These are phyloP conservation scores for Phaeolepiota aurea DNA, from an alignment of 768 basidiomycete genomes.

Conservation along the genomic window DNA sequence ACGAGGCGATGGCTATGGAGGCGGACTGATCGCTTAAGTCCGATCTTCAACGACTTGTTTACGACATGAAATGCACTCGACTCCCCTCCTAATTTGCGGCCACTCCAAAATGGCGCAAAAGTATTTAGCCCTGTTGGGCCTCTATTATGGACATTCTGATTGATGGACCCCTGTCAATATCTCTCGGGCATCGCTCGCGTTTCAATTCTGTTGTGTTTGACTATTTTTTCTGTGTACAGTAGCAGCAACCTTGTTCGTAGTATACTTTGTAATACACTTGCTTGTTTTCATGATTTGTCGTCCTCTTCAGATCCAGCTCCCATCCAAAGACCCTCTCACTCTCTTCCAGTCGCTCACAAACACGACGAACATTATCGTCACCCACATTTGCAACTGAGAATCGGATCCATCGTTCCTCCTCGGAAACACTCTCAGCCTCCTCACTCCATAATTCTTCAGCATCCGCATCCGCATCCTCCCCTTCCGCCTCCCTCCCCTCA, in stretches of 20 bases:
- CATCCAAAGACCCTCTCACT: slow-evolving; percentile 4
- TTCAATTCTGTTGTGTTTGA: no score
- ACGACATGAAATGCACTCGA: no score
- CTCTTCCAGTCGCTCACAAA: slow-evolving; percentile 42
- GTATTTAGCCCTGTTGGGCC: no score
- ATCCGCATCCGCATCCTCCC: slow-evolving; percentile 20
- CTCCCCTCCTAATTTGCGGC: not conserved
- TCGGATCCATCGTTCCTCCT: slow-evolving; percentile 58
- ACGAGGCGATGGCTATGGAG: slow-evolving; percentile 61
- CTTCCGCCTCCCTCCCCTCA: slow-evolving; percentile 21
- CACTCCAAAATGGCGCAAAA: not conserved
- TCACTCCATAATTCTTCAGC: slow-evolving; percentile 5
- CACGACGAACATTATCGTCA: slow-evolving; percentile 45
- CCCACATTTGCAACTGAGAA: slow-evolving; percentile 80
- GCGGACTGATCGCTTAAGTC: slow-evolving; percentile 16
- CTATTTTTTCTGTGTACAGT: no score
- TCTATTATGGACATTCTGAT: no score
- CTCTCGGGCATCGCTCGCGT: no score
- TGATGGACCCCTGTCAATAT: no score
- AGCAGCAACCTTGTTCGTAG: no score
- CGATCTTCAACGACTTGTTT: not conserved
- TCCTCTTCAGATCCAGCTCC: slow-evolving; percentile 1
- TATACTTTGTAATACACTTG: no score
- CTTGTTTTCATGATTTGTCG: no score
- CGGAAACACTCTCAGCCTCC: slow-evolving; percentile 18